These are phyloP conservation scores for Quercus dentata DNA, from an alignment of 306 rosid genomes.

Conservation along the genomic window DNA sequence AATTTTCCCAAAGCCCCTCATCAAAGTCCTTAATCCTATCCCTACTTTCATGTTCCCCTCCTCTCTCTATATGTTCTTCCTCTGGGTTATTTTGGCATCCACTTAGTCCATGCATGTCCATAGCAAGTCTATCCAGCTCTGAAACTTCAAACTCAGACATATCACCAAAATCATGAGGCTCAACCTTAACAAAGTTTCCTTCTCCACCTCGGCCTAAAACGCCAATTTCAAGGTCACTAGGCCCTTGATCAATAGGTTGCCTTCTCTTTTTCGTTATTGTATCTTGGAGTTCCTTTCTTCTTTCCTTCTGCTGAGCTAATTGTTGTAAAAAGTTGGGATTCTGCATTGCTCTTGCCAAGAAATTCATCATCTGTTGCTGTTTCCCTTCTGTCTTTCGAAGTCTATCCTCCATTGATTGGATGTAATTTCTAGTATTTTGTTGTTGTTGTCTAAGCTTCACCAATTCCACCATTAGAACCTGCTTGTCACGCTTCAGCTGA, in stretches of 20 bases:
- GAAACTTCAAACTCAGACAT: slow-evolving; percentile 27
- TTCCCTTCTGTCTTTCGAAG: slow-evolving; percentile 54
- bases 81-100: slow-evolving; percentile 8
- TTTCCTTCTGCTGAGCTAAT: slow-evolving; percentile 40
- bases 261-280: slow-evolving; percentile 48
- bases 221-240: slow-evolving; percentile 24
- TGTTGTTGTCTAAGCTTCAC: slow-evolving; percentile 74
- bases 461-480: slow-evolving; percentile 62
- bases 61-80: slow-evolving; percentile 8
- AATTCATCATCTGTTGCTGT: slow-evolving; percentile 63
- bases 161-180: slow-evolving; percentile 19
- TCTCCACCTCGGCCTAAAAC: slow-evolving; percentile 25
- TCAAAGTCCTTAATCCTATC: slow-evolving; percentile 22
- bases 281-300: slow-evolving; percentile 52
- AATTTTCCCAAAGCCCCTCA: slow-evolving; percentile 51
- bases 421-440: slow-evolving; percentile 39
- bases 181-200: slow-evolving; percentile 34
- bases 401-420: slow-evolving; percentile 57
- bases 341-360: slow-evolving; percentile 71
- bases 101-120: slow-evolving; percentile 15
- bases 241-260: slow-evolving; percentile 45
- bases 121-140: slow-evolving; percentile 26
- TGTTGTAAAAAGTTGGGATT: slow-evolving; percentile 59
- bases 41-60: slow-evolving; percentile 19
- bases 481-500: slow-evolving; percentile 59